Evolutionary conservation across 2,329 filamentous ascomycete species (phyloP).

Genomic region (Aspergillus jensenii): DNA sequence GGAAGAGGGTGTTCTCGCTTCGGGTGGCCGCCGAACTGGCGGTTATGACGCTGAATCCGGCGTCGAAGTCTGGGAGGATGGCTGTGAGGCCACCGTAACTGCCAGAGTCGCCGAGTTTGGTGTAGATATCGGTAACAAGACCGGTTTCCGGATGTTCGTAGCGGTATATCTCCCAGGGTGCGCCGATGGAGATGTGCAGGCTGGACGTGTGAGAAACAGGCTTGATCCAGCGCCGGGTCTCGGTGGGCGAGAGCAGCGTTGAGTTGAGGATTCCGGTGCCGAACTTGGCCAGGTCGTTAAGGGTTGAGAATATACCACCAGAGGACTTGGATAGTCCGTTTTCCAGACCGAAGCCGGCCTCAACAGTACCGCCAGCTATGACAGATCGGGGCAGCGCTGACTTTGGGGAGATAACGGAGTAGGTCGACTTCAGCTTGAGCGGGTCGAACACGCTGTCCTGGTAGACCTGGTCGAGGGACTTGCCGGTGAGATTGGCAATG

Average conservation of each 20-base stretch:
- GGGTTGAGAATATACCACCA: constrained; percentile 30
- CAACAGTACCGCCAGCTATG: constrained; percentile 10
- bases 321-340: constrained; percentile 16
- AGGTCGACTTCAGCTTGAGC: constrained; percentile 45
- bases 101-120: constrained; percentile 45
- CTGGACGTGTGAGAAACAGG: constrained; percentile 41
- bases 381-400: constrained; percentile 17
- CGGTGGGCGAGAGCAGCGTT: constrained; percentile 34
- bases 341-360: neutral
- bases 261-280: constrained; percentile 34
- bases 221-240: constrained; percentile 44
- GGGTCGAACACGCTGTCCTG: constrained; percentile 44
- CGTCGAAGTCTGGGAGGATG: constrained; percentile 45
- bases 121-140: constrained; percentile 34
- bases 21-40: constrained; percentile 27
- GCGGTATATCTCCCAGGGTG: constrained; percentile 46
- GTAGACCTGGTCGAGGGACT: constrained; percentile 41
- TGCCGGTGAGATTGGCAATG: constrained; percentile 46
- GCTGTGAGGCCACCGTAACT: constrained; percentile 40
- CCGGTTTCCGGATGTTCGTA: constrained; percentile 27
- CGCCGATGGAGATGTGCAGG: constrained; percentile 39
- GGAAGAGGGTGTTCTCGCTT: constrained; percentile 2
- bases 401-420: constrained; percentile 30
- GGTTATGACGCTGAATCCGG: constrained; percentile 41
- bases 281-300: constrained; percentile 37